phyloP scores from a whole-genome alignment of 106 monocot species.

The Dendrobium officinale region DNA sequence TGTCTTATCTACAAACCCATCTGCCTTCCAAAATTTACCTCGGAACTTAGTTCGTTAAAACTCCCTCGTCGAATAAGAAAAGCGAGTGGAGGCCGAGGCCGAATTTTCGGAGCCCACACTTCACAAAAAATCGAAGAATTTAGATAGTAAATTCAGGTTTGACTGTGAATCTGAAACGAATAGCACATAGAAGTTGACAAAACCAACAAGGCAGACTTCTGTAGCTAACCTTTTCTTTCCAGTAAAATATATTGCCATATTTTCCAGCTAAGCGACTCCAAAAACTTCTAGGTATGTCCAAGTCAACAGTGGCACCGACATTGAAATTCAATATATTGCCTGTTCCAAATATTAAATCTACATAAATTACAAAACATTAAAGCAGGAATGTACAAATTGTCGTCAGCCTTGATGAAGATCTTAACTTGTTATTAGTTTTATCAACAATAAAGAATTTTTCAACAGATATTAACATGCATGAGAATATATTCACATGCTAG shows the following conservation, averaged over 20 bases:
- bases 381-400: background rate
- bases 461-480: background rate
- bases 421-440: background rate
- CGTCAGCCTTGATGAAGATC: too few species aligned
- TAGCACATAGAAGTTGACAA: background rate
- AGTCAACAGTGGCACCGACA: conserved; percentile 71
- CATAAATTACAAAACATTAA: background rate
- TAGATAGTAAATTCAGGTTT: too few species aligned
- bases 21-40: too few species aligned
- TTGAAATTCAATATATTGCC: conserved; percentile 87
- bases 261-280: conserved; percentile 90
- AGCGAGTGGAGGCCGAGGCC: too few species aligned
- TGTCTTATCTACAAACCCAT: too few species aligned
- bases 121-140: too few species aligned
- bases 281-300: conserved; percentile 76
- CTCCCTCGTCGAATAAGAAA: too few species aligned
- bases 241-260: conserved; percentile 94
- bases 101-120: too few species aligned
- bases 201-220: background rate
- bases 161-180: background rate
- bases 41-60: too few species aligned
- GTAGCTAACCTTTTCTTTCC: conserved; percentile 81
- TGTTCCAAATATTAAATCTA: conserved; percentile 5
- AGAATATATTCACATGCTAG: background rate
- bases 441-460: background rate